Evolutionary conservation across 225 moss, liverwort and hornwort species (phyloP).

Genomic region (Pseudisothecium myosuroides): DNA sequence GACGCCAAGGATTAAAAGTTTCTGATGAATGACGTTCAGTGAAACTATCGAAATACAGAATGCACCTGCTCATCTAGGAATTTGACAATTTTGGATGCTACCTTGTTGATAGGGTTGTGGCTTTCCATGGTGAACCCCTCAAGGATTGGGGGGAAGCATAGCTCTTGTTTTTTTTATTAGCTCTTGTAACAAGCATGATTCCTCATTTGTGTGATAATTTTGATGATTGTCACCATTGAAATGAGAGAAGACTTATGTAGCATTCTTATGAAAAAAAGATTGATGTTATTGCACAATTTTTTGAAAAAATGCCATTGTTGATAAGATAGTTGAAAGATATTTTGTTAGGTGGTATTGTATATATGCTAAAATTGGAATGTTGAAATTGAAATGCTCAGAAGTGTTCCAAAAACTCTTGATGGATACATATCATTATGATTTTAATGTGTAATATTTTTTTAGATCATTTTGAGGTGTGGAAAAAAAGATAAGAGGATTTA

Average conservation of each 20-base stretch:
- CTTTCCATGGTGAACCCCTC: background rate
- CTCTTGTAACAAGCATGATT: background rate
- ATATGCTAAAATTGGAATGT: background rate
- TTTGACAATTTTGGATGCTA: background rate
- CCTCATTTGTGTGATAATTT: background rate
- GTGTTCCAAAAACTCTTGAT: rapidly evolving
- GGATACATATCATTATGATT: background rate
- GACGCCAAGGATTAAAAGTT: background rate
- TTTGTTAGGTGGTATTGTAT: no score
- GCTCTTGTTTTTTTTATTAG: background rate
- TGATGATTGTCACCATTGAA: background rate
- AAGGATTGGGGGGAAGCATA: background rate
- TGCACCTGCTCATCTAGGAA: background rate
- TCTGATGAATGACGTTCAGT: background rate
- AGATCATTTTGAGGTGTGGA: background rate
- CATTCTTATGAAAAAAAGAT: background rate
- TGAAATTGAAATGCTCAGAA: background rate
- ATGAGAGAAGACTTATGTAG: background rate
- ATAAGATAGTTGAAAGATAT: background rate
- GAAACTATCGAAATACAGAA: background rate
- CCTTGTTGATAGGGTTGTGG: background rate
- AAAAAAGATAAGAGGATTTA: background rate
- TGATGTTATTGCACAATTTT: background rate
- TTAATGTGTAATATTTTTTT: background rate
- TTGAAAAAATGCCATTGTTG: background rate